Conservation (phyloP, 139 green algal species). For the Tetraselmis chui region DNA sequence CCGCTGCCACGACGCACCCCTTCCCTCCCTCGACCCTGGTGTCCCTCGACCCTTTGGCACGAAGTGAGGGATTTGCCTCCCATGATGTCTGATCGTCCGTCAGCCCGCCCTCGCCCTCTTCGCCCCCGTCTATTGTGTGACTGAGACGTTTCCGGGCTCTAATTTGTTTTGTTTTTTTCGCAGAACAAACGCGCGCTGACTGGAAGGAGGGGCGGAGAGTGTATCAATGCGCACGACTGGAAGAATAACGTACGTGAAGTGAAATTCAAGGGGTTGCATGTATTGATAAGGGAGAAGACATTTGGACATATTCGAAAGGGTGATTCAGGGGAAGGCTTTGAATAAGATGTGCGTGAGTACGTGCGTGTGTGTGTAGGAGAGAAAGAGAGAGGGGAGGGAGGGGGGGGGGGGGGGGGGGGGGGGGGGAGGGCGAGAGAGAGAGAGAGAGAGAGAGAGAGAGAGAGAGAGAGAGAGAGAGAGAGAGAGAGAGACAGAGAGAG, state of each 20-base stretch:
- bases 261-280: neutral
- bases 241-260: neutral
- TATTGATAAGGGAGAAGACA: neutral
- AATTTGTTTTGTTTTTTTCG: neutral
- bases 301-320: neutral
- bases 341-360: neutral
- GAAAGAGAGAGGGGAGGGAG: neutral
- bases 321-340: neutral
- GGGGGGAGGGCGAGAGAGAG: neutral
- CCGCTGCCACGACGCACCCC: too few species aligned
- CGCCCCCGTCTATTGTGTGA: too few species aligned
- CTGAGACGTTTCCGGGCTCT: too few species aligned
- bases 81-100: too few species aligned
- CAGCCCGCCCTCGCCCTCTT: too few species aligned
- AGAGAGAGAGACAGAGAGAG: too few species aligned
- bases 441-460: too few species aligned
- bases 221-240: neutral
- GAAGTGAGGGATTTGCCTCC: too few species aligned
- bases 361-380: neutral
- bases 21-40: too few species aligned
- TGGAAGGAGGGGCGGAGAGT: neutral
- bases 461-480: too few species aligned
- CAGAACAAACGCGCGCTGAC: neutral
- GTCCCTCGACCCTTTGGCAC: too few species aligned
- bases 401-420: too few species aligned